Evolutionary conservation across 2,329 filamentous ascomycete genomes (phyloP).

Genomic region (Aureobasidium subglaciale): DNA sequence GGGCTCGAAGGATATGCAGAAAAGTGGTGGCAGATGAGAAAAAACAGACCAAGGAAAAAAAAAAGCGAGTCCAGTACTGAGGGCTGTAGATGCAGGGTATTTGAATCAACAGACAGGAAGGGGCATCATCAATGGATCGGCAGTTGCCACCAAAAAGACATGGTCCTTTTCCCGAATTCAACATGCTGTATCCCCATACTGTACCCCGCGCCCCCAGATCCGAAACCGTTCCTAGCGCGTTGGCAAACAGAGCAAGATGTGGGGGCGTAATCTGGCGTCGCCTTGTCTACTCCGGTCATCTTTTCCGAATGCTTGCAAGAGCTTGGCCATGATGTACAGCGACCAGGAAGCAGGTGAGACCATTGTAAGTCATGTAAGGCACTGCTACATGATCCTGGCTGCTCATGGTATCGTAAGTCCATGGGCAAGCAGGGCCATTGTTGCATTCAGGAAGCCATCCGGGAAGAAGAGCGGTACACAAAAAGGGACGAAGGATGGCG

Average conservation of each 20-base stretch:
- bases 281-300: background rate
- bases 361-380: too few species aligned
- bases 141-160: background rate
- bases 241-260: too few species aligned
- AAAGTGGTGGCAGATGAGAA: background rate
- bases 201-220: background rate
- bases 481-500: background rate
- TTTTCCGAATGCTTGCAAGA: background rate
- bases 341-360: too few species aligned
- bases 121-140: background rate
- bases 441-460: background rate
- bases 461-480: background rate
- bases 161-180: background rate
- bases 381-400: too few species aligned
- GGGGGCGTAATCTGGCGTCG: background rate
- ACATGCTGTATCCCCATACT: background rate
- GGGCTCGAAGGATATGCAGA: background rate
- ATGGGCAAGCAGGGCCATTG: too few species aligned
- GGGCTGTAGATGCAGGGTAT: background rate
- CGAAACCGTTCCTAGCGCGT: too few species aligned
- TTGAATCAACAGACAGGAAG: background rate
- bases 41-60: background rate
- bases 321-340: background rate
- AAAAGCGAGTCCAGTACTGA: background rate
- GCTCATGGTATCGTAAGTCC: too few species aligned